A percentile compares a stretch with the other conserved stretches of the same genome.
These are phyloP conservation scores for Drosera spatulata DNA, from an alignment of 179 eudicot genomes.

Conservation along the genomic window DNA sequence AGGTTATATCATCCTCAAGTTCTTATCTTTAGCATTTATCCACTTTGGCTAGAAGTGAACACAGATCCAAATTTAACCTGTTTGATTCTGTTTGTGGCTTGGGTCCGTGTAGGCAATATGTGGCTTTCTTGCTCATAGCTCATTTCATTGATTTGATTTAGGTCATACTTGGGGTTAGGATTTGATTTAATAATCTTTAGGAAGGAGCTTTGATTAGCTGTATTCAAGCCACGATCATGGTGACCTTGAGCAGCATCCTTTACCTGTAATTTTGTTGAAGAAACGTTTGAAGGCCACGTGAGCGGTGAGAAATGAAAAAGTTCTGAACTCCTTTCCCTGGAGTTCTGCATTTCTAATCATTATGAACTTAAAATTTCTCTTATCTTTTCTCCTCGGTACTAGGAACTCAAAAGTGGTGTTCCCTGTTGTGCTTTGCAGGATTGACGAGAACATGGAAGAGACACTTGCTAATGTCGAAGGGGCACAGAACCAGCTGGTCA, in stretches of 20 bases:
- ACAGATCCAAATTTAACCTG: background rate
- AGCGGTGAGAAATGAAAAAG: no score
- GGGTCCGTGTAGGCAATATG: background rate
- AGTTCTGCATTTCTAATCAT: background rate
- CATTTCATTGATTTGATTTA: no score
- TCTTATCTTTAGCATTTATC: background rate
- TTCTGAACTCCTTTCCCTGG: background rate
- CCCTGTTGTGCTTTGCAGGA: constrained; percentile 30
- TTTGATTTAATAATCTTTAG: no score
- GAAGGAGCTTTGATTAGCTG: no score
- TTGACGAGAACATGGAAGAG: constrained; percentile 97
- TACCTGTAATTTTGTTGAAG: no score
- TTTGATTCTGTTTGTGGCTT: background rate
- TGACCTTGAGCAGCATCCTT: no score
- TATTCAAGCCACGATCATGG: no score
- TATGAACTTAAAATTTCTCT: background rate
- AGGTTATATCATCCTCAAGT: constrained; percentile 32
- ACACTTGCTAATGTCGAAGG: constrained; percentile 85
- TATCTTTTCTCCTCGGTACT: background rate
- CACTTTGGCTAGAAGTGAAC: background rate
- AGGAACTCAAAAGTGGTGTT: constrained; percentile 1
- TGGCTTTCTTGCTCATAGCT: background rate
- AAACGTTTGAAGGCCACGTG: no score
- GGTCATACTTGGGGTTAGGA: no score
- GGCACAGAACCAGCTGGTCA: constrained; percentile 73